These are phyloP conservation scores for Lentithecium fluviatile DNA, from an alignment of 495 filamentous ascomycete species.

Conservation along the genomic window DNA sequence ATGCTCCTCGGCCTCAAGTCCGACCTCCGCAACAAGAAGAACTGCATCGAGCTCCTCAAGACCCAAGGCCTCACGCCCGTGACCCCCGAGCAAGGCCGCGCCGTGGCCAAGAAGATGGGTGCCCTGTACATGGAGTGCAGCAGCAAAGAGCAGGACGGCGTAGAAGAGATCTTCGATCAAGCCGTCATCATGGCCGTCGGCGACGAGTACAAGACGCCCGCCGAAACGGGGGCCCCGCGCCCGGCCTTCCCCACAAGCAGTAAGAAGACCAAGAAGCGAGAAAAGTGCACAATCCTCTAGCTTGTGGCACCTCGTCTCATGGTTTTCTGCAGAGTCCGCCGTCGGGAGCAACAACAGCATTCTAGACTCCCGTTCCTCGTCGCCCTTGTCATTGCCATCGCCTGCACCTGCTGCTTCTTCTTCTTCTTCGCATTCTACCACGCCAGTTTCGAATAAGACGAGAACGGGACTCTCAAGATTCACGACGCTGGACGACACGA, in stretches of 20 bases:
- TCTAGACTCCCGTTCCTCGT: not conserved
- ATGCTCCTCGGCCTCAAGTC: slow-evolving; percentile 95
- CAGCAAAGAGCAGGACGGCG: slow-evolving; percentile 92
- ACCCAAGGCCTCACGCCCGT: slow-evolving; percentile 96
- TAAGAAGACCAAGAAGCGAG: slow-evolving; percentile 65
- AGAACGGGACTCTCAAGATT: slow-evolving; percentile 24
- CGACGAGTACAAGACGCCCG: slow-evolving; percentile 57
- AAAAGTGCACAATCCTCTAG: slow-evolving; percentile 67
- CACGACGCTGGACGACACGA: slow-evolving; percentile 34
- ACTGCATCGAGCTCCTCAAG: slow-evolving; percentile 96
- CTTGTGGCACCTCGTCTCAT: slow-evolving; percentile 46
- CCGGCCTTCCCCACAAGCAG: slow-evolving; percentile 16
- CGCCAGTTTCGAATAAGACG: too few species aligned
- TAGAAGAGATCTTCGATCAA: slow-evolving; percentile 89
- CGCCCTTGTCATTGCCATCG: not conserved
- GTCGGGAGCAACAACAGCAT: slow-evolving; percentile 16
- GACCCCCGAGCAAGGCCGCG: slow-evolving; percentile 80
- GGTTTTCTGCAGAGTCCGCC: slow-evolving; percentile 23
- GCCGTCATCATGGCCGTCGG: slow-evolving; percentile 85
- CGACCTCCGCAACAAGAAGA: slow-evolving; percentile 88
- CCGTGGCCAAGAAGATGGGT: slow-evolving; percentile 87
- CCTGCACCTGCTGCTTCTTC: not conserved
- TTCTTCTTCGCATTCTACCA: not conserved
- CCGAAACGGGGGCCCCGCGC: slow-evolving; percentile 36
- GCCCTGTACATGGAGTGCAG: slow-evolving; percentile 97